A percentile compares a stretch with the other conserved stretches of the same genome.
phyloP scores from a whole-genome alignment of 805 yeast species.

The Lachancea sp. region DNA sequence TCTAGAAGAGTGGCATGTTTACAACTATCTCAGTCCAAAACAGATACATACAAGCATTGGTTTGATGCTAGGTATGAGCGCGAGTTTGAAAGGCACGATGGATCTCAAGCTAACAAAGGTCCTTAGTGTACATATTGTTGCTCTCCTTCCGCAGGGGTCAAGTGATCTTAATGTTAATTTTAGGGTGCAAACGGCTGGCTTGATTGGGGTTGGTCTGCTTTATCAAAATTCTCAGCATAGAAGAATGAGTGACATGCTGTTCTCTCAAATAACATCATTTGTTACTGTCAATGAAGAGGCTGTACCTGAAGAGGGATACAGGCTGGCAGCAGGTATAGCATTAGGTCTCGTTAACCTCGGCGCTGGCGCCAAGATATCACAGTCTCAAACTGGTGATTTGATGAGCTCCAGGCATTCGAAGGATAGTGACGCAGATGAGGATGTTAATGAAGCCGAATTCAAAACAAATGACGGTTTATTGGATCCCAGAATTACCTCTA shows the following conservation, averaged over 20 bases:
- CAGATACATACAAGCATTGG: slow-evolving; percentile 82
- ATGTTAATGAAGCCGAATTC: slow-evolving; percentile 15
- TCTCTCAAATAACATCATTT: slow-evolving; percentile 53
- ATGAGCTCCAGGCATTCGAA: slow-evolving; percentile 37
- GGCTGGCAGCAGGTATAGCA: slow-evolving; percentile 83
- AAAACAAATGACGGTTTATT: slow-evolving; percentile 9
- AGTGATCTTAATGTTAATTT: slow-evolving; percentile 78
- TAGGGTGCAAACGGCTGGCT: slow-evolving; percentile 84
- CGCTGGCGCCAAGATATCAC: slow-evolving; percentile 41
- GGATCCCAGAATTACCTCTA: slow-evolving; percentile 6
- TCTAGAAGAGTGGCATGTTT: slow-evolving; percentile 94
- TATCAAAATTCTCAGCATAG: slow-evolving; percentile 75
- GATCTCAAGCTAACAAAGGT: slow-evolving; percentile 85
- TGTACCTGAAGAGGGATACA: slow-evolving; percentile 67
- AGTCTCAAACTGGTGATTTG: slow-evolving; percentile 22
- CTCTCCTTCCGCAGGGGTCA: slow-evolving; percentile 85
- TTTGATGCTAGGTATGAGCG: slow-evolving; percentile 83
- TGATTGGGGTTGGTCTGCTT: slow-evolving; percentile 82
- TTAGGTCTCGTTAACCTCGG: slow-evolving; percentile 82
- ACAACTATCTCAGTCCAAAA: slow-evolving; percentile 86
- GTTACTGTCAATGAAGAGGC: slow-evolving; percentile 50
- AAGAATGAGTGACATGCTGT: slow-evolving; percentile 73
- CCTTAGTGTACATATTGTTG: slow-evolving; percentile 86
- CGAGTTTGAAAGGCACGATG: slow-evolving; percentile 76
- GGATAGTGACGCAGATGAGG: slow-evolving; percentile 50